A percentile compares a stretch with the other conserved stretches of the same genome.
These are phyloP conservation scores for Davidsoniella virescens DNA, from an alignment of 2,329 filamentous ascomycete species.

Conservation along the genomic window DNA sequence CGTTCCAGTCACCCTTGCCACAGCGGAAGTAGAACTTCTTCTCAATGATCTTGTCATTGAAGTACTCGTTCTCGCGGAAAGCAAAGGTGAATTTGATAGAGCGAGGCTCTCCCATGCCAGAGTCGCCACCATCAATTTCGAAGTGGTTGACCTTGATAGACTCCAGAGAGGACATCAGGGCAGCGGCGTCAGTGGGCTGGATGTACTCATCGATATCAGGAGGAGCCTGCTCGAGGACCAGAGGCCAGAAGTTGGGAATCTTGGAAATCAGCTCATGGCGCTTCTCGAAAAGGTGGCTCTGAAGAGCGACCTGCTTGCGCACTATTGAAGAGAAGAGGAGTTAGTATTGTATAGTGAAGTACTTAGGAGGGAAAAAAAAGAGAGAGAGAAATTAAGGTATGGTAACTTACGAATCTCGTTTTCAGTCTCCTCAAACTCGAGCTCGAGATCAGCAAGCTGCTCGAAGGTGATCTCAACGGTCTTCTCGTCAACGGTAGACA, in stretches of 20 bases:
- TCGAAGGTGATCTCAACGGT: constrained; percentile 42
- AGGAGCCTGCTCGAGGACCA: constrained; percentile 77
- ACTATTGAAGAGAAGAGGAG: constrained; percentile 30
- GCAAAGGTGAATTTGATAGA: constrained; percentile 63
- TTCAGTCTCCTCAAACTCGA: constrained; percentile 71
- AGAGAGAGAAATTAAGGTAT: background rate
- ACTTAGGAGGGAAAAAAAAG: background rate
- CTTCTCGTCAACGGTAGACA: constrained; percentile 20
- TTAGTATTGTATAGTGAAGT: constrained; percentile 11
- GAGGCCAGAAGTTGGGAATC: constrained; percentile 86
- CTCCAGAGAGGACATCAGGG: constrained; percentile 53
- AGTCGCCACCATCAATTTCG: constrained; percentile 44
- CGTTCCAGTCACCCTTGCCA: constrained; percentile 48
- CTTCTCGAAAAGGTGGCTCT: constrained; percentile 57
- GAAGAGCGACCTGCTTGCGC: constrained; percentile 53
- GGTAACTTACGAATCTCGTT: constrained; percentile 56
- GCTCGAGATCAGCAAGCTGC: constrained; percentile 63
- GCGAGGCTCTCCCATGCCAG: constrained; percentile 56
- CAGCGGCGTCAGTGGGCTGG: constrained; percentile 58
- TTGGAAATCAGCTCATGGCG: constrained; percentile 52
- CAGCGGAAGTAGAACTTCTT: constrained; percentile 86
- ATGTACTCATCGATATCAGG: constrained; percentile 79
- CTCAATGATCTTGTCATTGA: constrained; percentile 60
- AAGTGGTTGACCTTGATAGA: constrained; percentile 62
- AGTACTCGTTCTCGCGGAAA: constrained; percentile 69